Percentiles rank a stretch among this genome's conserved stretches.
phyloP scores from a whole-genome alignment of 2,329 filamentous ascomycete species.

The Sporothrix sp. region DNA sequence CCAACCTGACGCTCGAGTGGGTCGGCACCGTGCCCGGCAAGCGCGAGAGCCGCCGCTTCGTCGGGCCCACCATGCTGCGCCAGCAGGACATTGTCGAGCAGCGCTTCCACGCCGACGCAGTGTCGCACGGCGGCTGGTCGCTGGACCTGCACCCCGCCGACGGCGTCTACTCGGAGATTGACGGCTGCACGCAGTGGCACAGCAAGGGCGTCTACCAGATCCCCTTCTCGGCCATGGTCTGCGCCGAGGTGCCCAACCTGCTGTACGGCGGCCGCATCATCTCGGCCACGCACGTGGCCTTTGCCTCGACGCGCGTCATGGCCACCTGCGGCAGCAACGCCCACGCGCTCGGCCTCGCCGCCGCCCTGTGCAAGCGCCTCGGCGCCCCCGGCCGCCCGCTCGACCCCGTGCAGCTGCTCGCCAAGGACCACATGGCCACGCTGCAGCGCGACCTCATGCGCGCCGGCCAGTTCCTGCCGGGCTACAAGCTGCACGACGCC shows the following conservation, averaged over 20 bases:
- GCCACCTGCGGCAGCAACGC: slow-evolving; percentile 21
- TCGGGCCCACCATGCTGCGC: slow-evolving; percentile 20
- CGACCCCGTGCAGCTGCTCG: slow-evolving; percentile 19
- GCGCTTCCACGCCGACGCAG: slow-evolving; percentile 19
- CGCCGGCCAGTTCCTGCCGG: slow-evolving; percentile 20
- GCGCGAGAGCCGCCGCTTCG: slow-evolving; percentile 20
- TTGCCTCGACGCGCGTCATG: slow-evolving; percentile 22
- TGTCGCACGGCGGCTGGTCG: slow-evolving; percentile 21
- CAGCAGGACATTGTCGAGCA: slow-evolving; percentile 22
- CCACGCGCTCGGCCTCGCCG: slow-evolving; percentile 20
- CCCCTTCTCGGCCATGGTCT: slow-evolving; percentile 21
- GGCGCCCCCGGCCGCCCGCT: not conserved
- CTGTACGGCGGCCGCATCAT: slow-evolving; percentile 22
- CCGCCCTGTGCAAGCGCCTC: slow-evolving; percentile 18
- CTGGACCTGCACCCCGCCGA: slow-evolving; percentile 22
- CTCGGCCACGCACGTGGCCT: slow-evolving; percentile 20
- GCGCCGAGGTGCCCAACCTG: slow-evolving; percentile 20
- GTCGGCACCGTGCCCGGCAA: slow-evolving; percentile 22
- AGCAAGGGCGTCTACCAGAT: slow-evolving; percentile 21
- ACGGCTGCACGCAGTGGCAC: slow-evolving; percentile 22
- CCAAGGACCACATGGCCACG: slow-evolving; percentile 19
- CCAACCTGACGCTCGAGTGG: slow-evolving; percentile 21
- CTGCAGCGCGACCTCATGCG: slow-evolving; percentile 21
- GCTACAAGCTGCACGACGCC: slow-evolving; percentile 19
- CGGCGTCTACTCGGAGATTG: slow-evolving; percentile 21